Evolutionary conservation across 345 rosid species (phyloP).

Genomic region (Kernera saxatilis): DNA sequence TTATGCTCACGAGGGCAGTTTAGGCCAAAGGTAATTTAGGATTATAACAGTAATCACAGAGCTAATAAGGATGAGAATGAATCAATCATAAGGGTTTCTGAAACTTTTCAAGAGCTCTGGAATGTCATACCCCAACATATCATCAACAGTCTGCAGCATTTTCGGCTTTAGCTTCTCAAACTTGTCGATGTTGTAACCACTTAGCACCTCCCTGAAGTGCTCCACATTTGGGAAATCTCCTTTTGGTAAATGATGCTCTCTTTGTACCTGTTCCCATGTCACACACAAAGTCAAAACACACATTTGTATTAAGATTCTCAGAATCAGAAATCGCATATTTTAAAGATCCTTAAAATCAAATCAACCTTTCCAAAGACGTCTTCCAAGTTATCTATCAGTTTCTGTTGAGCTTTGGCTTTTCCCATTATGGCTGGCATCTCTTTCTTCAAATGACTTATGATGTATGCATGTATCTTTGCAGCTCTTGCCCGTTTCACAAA

Average conservation of each 20-base stretch:
- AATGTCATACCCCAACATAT: constrained; percentile 90
- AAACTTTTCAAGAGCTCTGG: constrained; percentile 79
- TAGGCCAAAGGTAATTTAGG: neutral
- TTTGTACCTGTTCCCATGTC: constrained; percentile 56
- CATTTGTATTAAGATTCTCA: neutral
- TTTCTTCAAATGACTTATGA: constrained; percentile 80
- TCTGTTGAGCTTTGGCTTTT: constrained; percentile 85
- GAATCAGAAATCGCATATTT: neutral
- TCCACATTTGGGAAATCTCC: constrained; percentile 91
- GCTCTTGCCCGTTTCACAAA: constrained; percentile 97
- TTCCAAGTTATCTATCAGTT: constrained; percentile 68
- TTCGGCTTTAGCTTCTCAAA: constrained; percentile 90
- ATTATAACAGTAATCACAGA: neutral
- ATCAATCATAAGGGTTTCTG: constrained; percentile 73
- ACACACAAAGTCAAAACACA: neutral
- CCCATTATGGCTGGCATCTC: constrained; percentile 96
- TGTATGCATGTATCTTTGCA: constrained; percentile 87
- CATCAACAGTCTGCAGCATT: constrained; percentile 84
- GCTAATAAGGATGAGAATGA: neutral
- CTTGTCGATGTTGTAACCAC: constrained; percentile 74
- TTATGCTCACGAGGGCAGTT: neutral
- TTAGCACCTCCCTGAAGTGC: constrained; percentile 65
- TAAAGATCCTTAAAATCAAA: neutral
- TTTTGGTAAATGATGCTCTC: constrained; percentile 76
- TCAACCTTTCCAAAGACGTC: constrained; percentile 72